These are phyloP conservation scores for Xerophyta viscosa DNA, from an alignment of 106 monocot species.

Conservation along the genomic window DNA sequence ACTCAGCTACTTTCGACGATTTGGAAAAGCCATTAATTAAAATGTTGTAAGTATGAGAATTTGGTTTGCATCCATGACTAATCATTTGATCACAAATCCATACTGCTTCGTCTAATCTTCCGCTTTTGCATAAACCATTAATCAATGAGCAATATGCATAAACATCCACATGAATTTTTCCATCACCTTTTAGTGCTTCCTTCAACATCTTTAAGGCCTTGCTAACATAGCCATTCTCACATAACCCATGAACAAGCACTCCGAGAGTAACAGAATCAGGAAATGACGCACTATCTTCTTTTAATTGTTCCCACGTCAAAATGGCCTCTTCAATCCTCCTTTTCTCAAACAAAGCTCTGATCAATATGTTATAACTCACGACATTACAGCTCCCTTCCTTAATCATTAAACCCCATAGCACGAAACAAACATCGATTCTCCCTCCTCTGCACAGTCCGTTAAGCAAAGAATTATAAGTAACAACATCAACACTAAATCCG, in stretches of 20 bases:
- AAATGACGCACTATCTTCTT: conserved; percentile 17
- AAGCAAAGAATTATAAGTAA: background rate
- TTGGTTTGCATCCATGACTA: conserved; percentile 41
- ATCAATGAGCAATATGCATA: conserved; percentile 80
- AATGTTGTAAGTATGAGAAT: conserved; percentile 55
- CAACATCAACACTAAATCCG: conserved; percentile 50
- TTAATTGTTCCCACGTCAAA: conserved; percentile 40
- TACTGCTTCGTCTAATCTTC: conserved; percentile 51
- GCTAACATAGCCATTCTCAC: conserved; percentile 50
- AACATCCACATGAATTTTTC: conserved; percentile 32
- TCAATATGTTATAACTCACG: conserved; percentile 69
- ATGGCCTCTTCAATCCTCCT: conserved; percentile 40
- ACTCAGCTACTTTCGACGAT: conserved; percentile 18
- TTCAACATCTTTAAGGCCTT: conserved; percentile 45
- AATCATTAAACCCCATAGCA: conserved; percentile 48
- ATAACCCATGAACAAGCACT: conserved; percentile 73
- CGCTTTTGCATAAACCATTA: conserved; percentile 56
- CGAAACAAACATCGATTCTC: conserved; percentile 39
- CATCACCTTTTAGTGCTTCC: conserved; percentile 24
- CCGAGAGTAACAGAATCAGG: conserved; percentile 54
- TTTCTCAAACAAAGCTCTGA: conserved; percentile 67
- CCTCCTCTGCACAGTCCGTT: background rate
- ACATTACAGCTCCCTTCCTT: conserved; percentile 15
- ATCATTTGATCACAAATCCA: conserved; percentile 47
- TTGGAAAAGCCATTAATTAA: conserved; percentile 62